Evolutionary conservation across 1,139 yeast species (phyloP), one percentile per base, ranked within the genome.

Genomic region (Sugiyamaella pinicola): DNA sequence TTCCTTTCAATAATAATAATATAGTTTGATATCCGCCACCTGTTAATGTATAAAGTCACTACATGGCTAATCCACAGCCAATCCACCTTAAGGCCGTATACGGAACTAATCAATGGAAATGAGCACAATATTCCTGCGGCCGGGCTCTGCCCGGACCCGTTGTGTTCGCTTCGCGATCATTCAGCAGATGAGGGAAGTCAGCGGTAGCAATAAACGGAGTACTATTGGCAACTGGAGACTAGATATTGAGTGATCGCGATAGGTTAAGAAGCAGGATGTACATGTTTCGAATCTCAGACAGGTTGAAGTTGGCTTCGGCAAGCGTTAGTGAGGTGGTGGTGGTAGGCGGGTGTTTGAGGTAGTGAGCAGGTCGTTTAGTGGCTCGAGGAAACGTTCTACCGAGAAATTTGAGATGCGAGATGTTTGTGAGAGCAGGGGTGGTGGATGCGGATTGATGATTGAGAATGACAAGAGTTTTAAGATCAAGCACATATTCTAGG

Each of bases 261-360:
- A 42, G 24, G n/a, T 42, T 42, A 10, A 42, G 46, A 12, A 42
- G 21, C n/a, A 42, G 37, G 15, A 42, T 8, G 18, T 42, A 42
- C 37, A 42, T 42, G 26, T 42, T 42, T 18, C 46, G 46, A 17
- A 42, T 31, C 24, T 42, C 21, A 3, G 46, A 18, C 7, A 29
- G 37, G 28, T 42, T 10, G 15, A 28, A 18, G 37, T 42, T 42
- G 7, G 46, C 18, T 42, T 42, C 46, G 28, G 37, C 37, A 7
- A 42, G 10, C 2, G 37, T 9, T n/a, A 29, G 17, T 2, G 19
- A 2, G 9, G 29, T 29, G 28, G 46, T n/a, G 8, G 37, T 17
- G 37, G 15, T 17, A 29, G 28, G 21, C 8, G 26, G 35, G 17
- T 13, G 26, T 18, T 19, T 28, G 17, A 42, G 35, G 17, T 31